These are phyloP conservation scores for Ustilago loliicola DNA, from an alignment of 1,284 basidiomycete genomes.

Conservation along the genomic window DNA sequence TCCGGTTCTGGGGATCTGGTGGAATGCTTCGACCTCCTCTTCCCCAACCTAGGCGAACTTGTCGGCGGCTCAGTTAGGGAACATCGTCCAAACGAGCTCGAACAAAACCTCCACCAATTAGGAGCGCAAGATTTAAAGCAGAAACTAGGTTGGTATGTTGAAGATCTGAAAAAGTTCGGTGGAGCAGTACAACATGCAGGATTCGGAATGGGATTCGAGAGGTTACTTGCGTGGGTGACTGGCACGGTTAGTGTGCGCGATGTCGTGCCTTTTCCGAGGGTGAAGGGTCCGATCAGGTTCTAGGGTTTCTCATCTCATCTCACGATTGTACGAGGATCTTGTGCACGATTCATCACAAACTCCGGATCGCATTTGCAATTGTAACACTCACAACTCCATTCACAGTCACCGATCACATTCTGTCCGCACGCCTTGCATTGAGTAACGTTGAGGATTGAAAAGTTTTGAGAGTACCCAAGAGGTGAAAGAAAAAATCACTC, in stretches of 20 bases:
- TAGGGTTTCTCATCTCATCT: slow-evolving; percentile 11
- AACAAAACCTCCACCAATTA: slow-evolving; percentile 25
- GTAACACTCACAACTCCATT: no score
- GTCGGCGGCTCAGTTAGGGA: slow-evolving; percentile 92
- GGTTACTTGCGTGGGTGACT: slow-evolving; percentile 65
- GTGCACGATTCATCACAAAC: no score
- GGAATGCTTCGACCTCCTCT: slow-evolving; percentile 92
- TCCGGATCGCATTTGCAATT: no score
- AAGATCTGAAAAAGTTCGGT: slow-evolving; percentile 63
- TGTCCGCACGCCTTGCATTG: no score
- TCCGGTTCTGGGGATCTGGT: slow-evolving; percentile 72
- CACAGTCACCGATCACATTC: no score
- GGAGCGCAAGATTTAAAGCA: slow-evolving; percentile 6
- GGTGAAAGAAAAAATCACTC: not conserved
- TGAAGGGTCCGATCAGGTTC: slow-evolving; percentile 56
- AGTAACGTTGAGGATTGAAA: not conserved
- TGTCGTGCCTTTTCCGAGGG: slow-evolving; percentile 60
- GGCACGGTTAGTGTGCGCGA: slow-evolving; percentile 65
- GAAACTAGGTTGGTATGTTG: slow-evolving; percentile 58
- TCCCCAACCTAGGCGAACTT: slow-evolving; percentile 89
- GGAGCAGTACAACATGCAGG: slow-evolving; percentile 62
- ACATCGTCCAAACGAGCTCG: slow-evolving; percentile 76
- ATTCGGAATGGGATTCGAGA: slow-evolving; percentile 66
- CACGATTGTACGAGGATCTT: no score
- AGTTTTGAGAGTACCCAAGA: not conserved